Percentiles rank a stretch among this genome's conserved stretches.
These are phyloP conservation scores for Oehlia diaphana DNA, from an alignment of 192 early-diverging fungal genomes.

Conservation along the genomic window DNA sequence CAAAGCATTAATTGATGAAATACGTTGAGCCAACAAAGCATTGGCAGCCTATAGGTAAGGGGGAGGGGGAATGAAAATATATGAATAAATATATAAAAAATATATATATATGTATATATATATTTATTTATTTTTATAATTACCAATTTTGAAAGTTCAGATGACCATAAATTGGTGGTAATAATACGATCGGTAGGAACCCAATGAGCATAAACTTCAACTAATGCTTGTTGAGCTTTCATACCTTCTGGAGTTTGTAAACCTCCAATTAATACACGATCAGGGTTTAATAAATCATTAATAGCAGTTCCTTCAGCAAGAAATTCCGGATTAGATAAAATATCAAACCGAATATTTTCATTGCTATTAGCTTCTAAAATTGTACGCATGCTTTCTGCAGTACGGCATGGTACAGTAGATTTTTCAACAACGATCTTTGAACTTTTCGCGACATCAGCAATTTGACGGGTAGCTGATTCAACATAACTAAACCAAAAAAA, in stretches of 20 bases:
- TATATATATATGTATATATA: not conserved
- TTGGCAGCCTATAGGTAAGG: slow-evolving; percentile 75
- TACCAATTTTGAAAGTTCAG: slow-evolving; percentile 89
- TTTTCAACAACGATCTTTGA: slow-evolving; percentile 94
- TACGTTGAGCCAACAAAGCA: slow-evolving; percentile 91
- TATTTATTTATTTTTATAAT: slow-evolving; percentile 10
- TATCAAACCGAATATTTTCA: slow-evolving; percentile 71
- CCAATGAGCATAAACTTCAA: slow-evolving; percentile 84
- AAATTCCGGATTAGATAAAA: slow-evolving; percentile 95
- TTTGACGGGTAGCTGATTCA: slow-evolving; percentile 77
- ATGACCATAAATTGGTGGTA: slow-evolving; percentile 93
- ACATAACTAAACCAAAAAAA: slow-evolving; percentile 59
- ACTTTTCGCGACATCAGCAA: slow-evolving; percentile 75
- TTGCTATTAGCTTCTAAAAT: slow-evolving; percentile 80
- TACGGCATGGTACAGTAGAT: slow-evolving; percentile 93
- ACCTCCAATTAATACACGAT: slow-evolving; percentile 88
- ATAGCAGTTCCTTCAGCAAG: slow-evolving; percentile 93
- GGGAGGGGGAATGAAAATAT: not conserved
- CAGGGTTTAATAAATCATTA: slow-evolving; percentile 78
- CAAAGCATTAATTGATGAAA: slow-evolving; percentile 88
- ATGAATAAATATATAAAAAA: not conserved
- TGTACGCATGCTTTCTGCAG: slow-evolving; percentile 79
- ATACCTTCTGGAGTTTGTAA: slow-evolving; percentile 68
- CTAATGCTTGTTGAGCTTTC: slow-evolving; percentile 75
- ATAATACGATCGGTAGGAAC: slow-evolving; percentile 82